A percentile compares a stretch with the other conserved stretches of the same genome.
phyloP scores from a whole-genome alignment of 2,329 filamentous ascomycete genomes.

The Colletotrichum chrysophilum region DNA sequence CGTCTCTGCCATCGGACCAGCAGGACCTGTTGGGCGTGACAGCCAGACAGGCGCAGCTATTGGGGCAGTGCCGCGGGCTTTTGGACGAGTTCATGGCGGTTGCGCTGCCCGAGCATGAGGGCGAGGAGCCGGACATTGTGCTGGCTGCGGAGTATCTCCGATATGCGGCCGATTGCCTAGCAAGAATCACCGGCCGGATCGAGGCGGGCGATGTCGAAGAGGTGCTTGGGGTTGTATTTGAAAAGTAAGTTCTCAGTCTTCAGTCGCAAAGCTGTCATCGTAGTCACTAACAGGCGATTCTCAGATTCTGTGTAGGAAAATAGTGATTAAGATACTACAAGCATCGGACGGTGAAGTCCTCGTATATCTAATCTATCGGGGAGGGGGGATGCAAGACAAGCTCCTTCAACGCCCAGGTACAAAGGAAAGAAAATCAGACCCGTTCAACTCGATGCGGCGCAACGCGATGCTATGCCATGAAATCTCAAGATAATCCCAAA shows the following conservation, averaged over 20 bases:
- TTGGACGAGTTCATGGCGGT: constrained; percentile 76
- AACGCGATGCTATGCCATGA: not conserved
- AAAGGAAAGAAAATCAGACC: not conserved
- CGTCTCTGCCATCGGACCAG: constrained; percentile 71
- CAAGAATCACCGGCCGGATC: constrained; percentile 85
- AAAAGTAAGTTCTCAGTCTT: constrained; percentile 71
- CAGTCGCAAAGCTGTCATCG: not conserved
- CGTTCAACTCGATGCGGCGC: not conserved
- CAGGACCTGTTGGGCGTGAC: constrained; percentile 90
- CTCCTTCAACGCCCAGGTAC: not conserved
- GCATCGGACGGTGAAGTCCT: constrained; percentile 3
- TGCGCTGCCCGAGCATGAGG: constrained; percentile 42
- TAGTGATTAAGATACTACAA: constrained; percentile 30
- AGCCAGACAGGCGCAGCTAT: constrained; percentile 83
- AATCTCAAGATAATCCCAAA: not conserved
- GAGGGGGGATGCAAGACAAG: not conserved
- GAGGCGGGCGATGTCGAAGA: constrained; percentile 92
- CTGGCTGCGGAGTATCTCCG: constrained; percentile 89
- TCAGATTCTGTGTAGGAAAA: constrained; percentile 63
- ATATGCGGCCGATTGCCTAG: constrained; percentile 79
- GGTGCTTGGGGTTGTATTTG: constrained; percentile 94
- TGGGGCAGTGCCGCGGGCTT: constrained; percentile 74
- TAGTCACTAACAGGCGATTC: not conserved
- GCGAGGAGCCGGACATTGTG: constrained; percentile 77
- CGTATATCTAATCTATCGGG: constrained; percentile 7